A percentile compares a stretch with the other conserved stretches of the same genome.
Conservation (phyloP, 2,329 filamentous ascomycete species). For the Clonostachys byssicola region DNA sequence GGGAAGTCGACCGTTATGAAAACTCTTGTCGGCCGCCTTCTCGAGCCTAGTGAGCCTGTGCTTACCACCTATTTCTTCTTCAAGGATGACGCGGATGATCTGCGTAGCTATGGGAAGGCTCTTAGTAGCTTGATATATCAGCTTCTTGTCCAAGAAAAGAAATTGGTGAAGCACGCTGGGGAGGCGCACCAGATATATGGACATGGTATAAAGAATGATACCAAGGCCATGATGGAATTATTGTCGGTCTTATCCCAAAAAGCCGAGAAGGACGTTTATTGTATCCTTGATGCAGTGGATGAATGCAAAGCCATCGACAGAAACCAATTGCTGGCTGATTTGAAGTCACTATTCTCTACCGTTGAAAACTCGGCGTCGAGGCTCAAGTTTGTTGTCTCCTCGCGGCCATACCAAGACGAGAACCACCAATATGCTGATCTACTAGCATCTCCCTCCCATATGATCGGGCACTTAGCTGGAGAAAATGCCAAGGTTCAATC, state of each 20-base stretch:
- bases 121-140: not conserved
- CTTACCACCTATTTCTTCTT: not conserved
- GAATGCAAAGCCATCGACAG: not conserved
- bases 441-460: not conserved
- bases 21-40: not conserved
- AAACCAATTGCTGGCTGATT: not conserved
- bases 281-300: not conserved
- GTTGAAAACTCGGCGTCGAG: not conserved
- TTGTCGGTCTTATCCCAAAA: not conserved
- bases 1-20: constrained; percentile 1
- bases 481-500: not conserved
- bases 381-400: not conserved
- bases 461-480: not conserved
- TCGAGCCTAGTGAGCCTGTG: not conserved
- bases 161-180: not conserved
- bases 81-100: not conserved
- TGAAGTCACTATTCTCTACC: not conserved
- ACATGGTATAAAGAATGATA: not conserved
- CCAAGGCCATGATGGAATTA: not conserved
- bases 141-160: not conserved
- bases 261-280: not conserved
- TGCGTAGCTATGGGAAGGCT: not conserved
- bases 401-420: not conserved
- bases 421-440: not conserved
- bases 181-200: not conserved